Evolutionary conservation across 2,329 filamentous ascomycete species (phyloP).

Genomic region (Paecilomyces dactylethromorphus): DNA sequence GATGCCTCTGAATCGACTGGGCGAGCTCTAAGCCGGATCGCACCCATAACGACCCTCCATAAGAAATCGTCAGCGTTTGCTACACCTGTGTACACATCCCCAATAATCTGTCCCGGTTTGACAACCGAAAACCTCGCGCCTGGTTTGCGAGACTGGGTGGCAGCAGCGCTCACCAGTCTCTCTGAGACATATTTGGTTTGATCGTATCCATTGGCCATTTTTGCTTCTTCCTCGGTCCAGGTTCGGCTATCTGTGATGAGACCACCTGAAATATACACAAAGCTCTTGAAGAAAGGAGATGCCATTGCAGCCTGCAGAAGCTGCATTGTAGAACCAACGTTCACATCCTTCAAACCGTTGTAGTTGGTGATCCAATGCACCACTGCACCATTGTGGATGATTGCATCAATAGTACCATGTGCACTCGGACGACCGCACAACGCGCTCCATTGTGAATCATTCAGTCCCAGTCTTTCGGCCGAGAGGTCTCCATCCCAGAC

Average conservation of each 20-base stretch:
- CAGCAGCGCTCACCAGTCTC: conserved; percentile 8
- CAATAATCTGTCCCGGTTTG: conserved; percentile 15
- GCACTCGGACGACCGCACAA: conserved; percentile 6
- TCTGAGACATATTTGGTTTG: conserved; percentile 15
- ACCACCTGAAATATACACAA: conserved; percentile 24
- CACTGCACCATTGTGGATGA: conserved; percentile 17
- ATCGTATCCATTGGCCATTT: conserved; percentile 9
- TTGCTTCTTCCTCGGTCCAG: not conserved
- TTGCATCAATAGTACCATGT: conserved; percentile 6
- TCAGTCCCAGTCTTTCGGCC: conserved; percentile 6
- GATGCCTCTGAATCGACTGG: too few species aligned
- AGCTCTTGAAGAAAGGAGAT: conserved; percentile 4
- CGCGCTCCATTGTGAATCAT: conserved; percentile 11
- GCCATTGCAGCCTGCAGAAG: conserved; percentile 10
- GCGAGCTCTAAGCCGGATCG: too few species aligned
- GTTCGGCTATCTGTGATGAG: conserved; percentile 3
- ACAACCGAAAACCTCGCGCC: conserved; percentile 6
- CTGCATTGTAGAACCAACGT: conserved; percentile 15
- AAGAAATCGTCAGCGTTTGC: conserved; percentile 10
- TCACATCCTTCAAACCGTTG: conserved; percentile 9
- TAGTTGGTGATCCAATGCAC: conserved; percentile 14
- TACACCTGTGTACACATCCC: conserved; percentile 8
- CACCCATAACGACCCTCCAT: conserved; percentile 12
- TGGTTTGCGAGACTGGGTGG: not conserved
- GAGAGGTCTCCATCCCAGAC: conserved; percentile 12